phyloP scores from a whole-genome alignment of 2,329 filamentous ascomycete genomes.

The Apiospora sp. region DNA sequence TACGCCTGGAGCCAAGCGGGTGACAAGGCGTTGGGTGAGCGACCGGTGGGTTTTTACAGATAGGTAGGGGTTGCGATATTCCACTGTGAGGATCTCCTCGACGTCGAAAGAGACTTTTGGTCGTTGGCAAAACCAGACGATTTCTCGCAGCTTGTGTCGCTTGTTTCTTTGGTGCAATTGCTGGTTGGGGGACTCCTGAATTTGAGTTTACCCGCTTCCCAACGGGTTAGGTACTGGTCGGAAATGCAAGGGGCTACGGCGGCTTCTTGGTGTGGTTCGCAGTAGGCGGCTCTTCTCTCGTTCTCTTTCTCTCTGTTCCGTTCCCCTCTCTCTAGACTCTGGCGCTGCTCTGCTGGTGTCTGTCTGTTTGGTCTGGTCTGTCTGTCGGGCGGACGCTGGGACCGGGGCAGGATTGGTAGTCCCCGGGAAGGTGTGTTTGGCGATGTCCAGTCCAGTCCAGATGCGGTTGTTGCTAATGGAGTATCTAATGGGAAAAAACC shows the following conservation, averaged over 20 bases:
- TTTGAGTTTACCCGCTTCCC: conserved; percentile 20
- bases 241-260: conserved; percentile 14
- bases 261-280: conserved; percentile 18
- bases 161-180: background rate
- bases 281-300: conserved; percentile 2
- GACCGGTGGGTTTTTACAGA: background rate
- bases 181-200: conserved; percentile 16
- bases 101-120: conserved; percentile 20
- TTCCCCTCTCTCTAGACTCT: background rate
- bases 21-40: conserved; percentile 11
- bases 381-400: background rate
- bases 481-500: conserved; percentile 14
- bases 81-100: background rate
- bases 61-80: background rate
- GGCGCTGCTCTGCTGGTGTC: background rate
- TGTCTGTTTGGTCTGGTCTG: background rate
- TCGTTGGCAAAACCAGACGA: conserved; percentile 13
- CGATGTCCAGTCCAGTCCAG: conserved; percentile 20
- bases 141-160: background rate
- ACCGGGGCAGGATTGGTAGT: background rate
- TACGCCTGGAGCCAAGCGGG: background rate
- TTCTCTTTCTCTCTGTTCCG: background rate
- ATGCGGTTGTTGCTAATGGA: conserved; percentile 18
- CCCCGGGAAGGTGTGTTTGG: conserved; percentile 8
- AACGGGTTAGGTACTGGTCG: conserved; percentile 15